Conservation (phyloP, 805 yeast species). For the Kodamaea leandrae region DNA sequence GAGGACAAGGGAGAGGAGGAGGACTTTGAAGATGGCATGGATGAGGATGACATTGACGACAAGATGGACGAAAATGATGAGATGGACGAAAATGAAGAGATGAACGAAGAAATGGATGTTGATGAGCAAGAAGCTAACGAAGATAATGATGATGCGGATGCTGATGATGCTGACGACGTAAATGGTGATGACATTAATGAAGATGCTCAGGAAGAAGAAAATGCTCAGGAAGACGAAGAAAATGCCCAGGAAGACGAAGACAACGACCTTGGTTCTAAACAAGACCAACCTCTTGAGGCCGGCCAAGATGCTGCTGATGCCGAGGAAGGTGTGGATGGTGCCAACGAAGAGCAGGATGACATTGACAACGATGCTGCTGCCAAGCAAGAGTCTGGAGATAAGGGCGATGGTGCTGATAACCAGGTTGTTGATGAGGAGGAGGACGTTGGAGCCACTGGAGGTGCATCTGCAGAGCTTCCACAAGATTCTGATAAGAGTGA, state of each 20-base stretch:
- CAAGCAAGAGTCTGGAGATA: slow-evolving; percentile 58
- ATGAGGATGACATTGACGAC: slow-evolving; percentile 34
- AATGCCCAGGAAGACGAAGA: slow-evolving; percentile 20
- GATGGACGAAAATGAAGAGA: slow-evolving; percentile 20
- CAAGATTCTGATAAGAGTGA: slow-evolving; percentile 40
- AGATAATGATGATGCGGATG: neutral
- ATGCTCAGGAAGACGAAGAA: slow-evolving; percentile 15
- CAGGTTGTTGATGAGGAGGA: slow-evolving; percentile 57
- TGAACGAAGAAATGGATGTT: slow-evolving; percentile 9
- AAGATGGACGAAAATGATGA: slow-evolving; percentile 19
- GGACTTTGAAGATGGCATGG: slow-evolving; percentile 24
- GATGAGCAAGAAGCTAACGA: slow-evolving; percentile 18
- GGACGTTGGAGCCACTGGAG: slow-evolving; percentile 67
- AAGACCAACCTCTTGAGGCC: slow-evolving; percentile 2
- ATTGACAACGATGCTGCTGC: slow-evolving; percentile 57
- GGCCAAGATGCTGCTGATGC: slow-evolving; percentile 26
- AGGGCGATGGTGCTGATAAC: slow-evolving; percentile 61
- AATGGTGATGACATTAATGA: slow-evolving; percentile 46
- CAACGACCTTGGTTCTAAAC: slow-evolving; percentile 16
- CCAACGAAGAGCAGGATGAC: slow-evolving; percentile 46
- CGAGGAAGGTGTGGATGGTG: slow-evolving; percentile 56
- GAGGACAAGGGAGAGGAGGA: slow-evolving; percentile 23
- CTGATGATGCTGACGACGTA: slow-evolving; percentile 25
- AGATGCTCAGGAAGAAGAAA: slow-evolving; percentile 11
- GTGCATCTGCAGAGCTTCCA: slow-evolving; percentile 38